Evolutionary conservation across 371 early-diverging fungal species (phyloP).

Genomic region (Mortierella sp.): DNA sequence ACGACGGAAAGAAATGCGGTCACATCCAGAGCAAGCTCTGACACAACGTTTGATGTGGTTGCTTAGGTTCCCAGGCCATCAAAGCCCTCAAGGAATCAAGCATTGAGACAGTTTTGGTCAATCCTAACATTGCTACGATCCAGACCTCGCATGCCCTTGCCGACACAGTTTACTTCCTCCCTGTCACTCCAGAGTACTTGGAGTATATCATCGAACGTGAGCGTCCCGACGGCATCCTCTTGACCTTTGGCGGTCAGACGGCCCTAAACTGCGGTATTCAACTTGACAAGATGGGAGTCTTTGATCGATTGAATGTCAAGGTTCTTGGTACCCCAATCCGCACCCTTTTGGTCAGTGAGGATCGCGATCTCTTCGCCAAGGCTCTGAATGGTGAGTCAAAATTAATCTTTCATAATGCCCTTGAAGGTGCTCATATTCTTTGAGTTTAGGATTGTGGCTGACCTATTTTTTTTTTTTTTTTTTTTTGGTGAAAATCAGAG

Average conservation of each 20-base stretch:
- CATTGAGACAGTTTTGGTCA: conserved; percentile 90
- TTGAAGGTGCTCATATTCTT: neutral
- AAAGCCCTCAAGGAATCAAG: conserved; percentile 93
- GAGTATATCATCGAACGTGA: conserved; percentile 89
- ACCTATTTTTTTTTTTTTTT: neutral
- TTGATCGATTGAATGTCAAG: conserved; percentile 81
- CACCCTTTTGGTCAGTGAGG: conserved; percentile 90
- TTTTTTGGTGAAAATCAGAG: conserved; percentile 52
- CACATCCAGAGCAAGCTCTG: conserved; percentile 13
- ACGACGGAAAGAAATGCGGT: conserved; percentile 8
- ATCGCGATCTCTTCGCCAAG: conserved; percentile 93
- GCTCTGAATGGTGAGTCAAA: conserved; percentile 73
- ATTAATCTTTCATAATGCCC: neutral
- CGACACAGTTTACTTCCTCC: conserved; percentile 93
- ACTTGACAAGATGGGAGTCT: conserved; percentile 81
- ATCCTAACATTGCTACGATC: conserved; percentile 97
- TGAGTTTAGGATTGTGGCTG: too few species aligned
- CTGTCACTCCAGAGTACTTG: conserved; percentile 93
- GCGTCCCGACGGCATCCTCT: conserved; percentile 92
- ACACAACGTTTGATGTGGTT: conserved; percentile 7
- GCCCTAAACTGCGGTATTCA: conserved; percentile 93
- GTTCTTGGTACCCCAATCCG: conserved; percentile 95
- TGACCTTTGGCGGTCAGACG: conserved; percentile 96
- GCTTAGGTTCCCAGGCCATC: conserved; percentile 90
- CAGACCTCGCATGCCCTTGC: conserved; percentile 96